phyloP scores from a whole-genome alignment of 2,329 filamentous ascomycete species.

The Botrytis tulipae region DNA sequence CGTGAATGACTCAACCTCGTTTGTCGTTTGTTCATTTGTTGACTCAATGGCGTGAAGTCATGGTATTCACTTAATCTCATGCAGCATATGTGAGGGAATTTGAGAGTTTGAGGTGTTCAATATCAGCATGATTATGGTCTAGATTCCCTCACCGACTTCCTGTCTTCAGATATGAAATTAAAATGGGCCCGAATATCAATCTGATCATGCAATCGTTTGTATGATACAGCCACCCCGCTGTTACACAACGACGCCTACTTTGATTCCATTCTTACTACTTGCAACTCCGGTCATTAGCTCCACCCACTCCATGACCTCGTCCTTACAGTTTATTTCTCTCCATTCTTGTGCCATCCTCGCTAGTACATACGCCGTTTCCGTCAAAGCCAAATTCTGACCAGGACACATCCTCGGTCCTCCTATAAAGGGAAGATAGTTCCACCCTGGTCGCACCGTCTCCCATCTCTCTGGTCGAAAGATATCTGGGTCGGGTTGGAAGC shows the following conservation, averaged over 20 bases:
- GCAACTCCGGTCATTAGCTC: not conserved
- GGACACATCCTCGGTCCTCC: slow-evolving; percentile 1
- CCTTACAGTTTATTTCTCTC: not conserved
- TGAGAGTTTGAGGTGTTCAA: not conserved
- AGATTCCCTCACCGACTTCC: not conserved
- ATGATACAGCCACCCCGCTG: not conserved
- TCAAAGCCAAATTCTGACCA: not conserved
- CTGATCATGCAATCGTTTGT: not conserved
- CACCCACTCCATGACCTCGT: not conserved
- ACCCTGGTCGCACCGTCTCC: not conserved
- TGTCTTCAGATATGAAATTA: not conserved
- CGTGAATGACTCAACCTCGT: too few species aligned
- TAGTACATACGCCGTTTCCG: not conserved
- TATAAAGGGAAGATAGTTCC: not conserved
- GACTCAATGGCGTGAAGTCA: not conserved
- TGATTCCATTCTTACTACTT: not conserved
- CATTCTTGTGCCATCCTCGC: slow-evolving; percentile 2
- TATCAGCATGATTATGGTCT: not conserved
- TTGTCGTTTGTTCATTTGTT: not conserved
- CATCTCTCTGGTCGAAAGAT: not conserved
- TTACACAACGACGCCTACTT: not conserved
- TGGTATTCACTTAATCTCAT: not conserved
- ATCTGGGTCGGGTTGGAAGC: not conserved
- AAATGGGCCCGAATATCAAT: not conserved
- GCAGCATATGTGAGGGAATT: not conserved